Evolutionary conservation across 2,329 filamentous ascomycete species (phyloP), one percentile per base, ranked within the genome.

Genomic region (Fusarium verticillioides): DNA sequence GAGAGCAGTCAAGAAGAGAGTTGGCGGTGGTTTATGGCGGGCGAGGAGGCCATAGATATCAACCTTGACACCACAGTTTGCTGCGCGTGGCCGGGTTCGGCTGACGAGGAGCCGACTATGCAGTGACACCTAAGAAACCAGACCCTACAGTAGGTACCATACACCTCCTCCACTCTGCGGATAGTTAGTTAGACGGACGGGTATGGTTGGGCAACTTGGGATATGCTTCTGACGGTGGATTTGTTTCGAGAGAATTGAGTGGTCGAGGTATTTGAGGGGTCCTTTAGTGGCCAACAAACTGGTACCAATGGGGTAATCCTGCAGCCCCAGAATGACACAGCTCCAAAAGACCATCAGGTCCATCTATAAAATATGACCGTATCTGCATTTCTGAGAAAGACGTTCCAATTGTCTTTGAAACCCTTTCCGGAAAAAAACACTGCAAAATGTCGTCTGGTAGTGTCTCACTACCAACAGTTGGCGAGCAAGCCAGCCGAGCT

Each of bases 11-110:
- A 34, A 50, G 50, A 43, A 44, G 34, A 49, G 32, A 34, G 34
- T 44, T 43, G 37, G 34, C 28, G 46, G 32, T 46, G 49, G 62
- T 71, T 67, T 61, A 43, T 44, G 71, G 54, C 30, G 53, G 37
- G 36, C 11, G 58, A 54, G 39, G 63, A 72, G 50, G 52, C 30
- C 49, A 67, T 49, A 57, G 42, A 70, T 57, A 34, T 53, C 36
- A 40, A 50, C 46, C 53, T 61, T 60, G 30, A 60, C 46, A 68
- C 54, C 63, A 66, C 50, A 44, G 50, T 60, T 32, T 60, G 32
- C 43, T 74, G 62, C 68, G 66, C 64, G 75, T 73, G 75, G 73
- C 73, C 71, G 60, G 73, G 71, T 69, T 66, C 58, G 75, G 73
- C 69, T 76, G 70, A 72, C 39, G 34, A 40, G 39, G 30, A 46